These are phyloP conservation scores for Neonectria punicea DNA, from an alignment of 2,329 filamentous ascomycete species.

Conservation along the genomic window DNA sequence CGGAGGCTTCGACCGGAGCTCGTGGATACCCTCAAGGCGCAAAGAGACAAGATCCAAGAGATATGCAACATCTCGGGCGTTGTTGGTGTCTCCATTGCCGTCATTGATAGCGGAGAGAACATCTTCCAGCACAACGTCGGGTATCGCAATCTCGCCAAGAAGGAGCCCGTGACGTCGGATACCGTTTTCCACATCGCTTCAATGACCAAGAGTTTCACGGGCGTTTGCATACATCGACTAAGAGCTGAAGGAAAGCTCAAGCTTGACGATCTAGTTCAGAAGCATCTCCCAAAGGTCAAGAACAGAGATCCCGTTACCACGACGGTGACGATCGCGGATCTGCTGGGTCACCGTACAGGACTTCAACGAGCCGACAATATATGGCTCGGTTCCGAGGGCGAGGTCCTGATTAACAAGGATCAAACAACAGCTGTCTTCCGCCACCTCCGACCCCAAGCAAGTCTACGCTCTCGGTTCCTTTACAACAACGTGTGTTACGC, in stretches of 20 bases:
- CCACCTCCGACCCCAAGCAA: background rate
- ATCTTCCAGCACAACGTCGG: conserved; percentile 35
- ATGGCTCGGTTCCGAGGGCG: background rate
- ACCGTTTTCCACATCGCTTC: conserved; percentile 43
- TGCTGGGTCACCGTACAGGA: conserved; percentile 42
- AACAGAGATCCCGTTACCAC: conserved; percentile 29
- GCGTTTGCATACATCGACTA: background rate
- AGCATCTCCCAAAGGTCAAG: conserved; percentile 39
- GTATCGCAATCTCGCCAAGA: conserved; percentile 34
- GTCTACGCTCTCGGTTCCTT: conserved; percentile 24
- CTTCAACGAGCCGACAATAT: conserved; percentile 19
- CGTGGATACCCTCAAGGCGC: no score
- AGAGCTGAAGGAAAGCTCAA: conserved; percentile 26
- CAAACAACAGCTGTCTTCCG: conserved; percentile 7
- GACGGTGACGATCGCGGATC: conserved; percentile 37
- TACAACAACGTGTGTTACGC: conserved; percentile 44
- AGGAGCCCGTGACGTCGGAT: conserved; percentile 27
- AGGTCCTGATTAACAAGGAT: background rate
- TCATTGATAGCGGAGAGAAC: conserved; percentile 37
- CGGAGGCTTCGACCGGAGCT: no score
- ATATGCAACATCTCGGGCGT: no score
- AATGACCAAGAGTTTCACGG: conserved; percentile 43
- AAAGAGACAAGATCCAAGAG: no score
- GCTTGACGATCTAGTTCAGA: conserved; percentile 37
- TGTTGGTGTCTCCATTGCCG: conserved; percentile 37